Evolutionary conservation across 768 basidiomycete genomes (phyloP), one percentile per base, ranked within the genome.

Genomic region (Harrya chromipes): DNA sequence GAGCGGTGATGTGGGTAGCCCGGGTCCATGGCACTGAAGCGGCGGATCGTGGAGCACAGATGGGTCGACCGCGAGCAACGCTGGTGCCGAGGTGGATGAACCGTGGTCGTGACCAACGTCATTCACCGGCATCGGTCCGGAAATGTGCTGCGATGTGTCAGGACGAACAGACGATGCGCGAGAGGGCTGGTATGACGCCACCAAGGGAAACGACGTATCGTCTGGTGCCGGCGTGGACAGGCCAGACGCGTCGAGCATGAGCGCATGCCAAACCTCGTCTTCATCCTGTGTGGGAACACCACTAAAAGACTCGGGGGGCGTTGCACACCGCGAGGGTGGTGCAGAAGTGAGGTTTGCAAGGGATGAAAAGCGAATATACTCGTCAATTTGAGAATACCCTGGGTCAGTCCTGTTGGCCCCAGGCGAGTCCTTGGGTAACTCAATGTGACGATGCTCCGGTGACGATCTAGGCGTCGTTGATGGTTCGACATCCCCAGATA

Each of bases 221-320:
- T 20, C 43, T 11, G 33, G 39, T 8, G 19, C 7, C 0, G 56
- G 55, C 16, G 59, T 56, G 20, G 54, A 55, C n/a, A 44, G 33
- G 12, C 46, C 43, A 13, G 64, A 59, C 4, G n/a, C 20, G 4
- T n/a, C 41, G 5, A 39, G 27, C 39, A 62, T 20, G n/a, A 66
- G 63, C 16, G 55, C 35, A 33, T n/a, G 47, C 56, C 46, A 51
- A 6, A 63, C 57, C 19, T 61, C 65, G 9, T 55, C 53, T 34
- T 67, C 61, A 12, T 63, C 65, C 38, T 45, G 53, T n/a, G 37
- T 20, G 1, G 24, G 52, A 16, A 13, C 13, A 5, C 29, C 16
- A 5, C 42, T 35, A 5, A 37, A 14, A 21, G 51, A 47, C 17
- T 52, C 54, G 6, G 53, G 29, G 5, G 62, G 55, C 4, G 64